Conservation (phyloP, 345 rosid species). For the Eucalyptus cloeziana region DNA sequence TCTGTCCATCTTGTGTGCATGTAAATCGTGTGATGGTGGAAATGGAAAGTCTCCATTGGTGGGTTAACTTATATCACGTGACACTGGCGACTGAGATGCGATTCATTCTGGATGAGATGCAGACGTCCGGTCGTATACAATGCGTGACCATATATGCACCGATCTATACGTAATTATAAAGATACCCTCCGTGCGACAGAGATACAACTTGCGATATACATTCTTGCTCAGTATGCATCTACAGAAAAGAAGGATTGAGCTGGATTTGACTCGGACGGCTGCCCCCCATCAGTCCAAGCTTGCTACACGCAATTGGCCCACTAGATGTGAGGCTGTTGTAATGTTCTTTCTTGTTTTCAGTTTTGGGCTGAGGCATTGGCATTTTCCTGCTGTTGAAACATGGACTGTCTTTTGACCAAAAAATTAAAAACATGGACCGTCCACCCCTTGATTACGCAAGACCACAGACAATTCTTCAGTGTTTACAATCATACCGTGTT, state of each 20-base stretch:
- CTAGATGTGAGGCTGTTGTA: neutral
- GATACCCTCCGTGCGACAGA: neutral
- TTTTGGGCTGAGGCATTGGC: neutral
- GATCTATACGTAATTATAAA: neutral
- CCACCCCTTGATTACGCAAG: neutral
- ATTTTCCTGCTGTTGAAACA: neutral
- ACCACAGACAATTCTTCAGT: neutral
- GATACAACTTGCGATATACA: neutral
- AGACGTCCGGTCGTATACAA: neutral
- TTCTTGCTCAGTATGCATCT: neutral
- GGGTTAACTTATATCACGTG: neutral
- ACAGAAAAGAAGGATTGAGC: neutral
- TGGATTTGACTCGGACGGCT: neutral
- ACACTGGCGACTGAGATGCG: neutral
- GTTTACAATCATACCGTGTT: neutral
- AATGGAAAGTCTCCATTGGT: neutral
- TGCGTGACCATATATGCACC: neutral
- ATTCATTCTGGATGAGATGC: neutral
- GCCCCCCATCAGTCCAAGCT: neutral
- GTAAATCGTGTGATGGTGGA: neutral
- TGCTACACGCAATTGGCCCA: neutral
- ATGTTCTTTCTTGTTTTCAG: neutral
- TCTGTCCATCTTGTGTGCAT: neutral
- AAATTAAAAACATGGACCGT: neutral
- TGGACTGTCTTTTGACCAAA: neutral